Evolutionary conservation across 108 stramenopile species (phyloP).

Genomic region (Cyclotella atomus): DNA sequence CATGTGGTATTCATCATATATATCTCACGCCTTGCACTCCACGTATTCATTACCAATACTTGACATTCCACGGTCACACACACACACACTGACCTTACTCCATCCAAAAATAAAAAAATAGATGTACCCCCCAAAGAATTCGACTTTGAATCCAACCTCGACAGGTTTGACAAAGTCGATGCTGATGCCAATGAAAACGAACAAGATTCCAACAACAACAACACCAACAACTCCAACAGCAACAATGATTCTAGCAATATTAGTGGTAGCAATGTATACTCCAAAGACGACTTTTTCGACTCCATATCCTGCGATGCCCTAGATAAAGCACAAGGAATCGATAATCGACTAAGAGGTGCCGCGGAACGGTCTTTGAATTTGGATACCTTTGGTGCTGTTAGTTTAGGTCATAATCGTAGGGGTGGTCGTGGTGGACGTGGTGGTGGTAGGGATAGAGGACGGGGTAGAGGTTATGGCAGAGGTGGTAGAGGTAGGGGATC

Average conservation of each 20-base stretch:
- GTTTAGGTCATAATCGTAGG: slow-evolving; percentile 53
- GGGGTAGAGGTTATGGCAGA: slow-evolving; percentile 29
- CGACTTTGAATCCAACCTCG: slow-evolving; percentile 81
- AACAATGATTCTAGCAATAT: too few relatives aligned
- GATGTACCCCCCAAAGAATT: slow-evolving; percentile 48
- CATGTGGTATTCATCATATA: too few relatives aligned
- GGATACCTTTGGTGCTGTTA: slow-evolving; percentile 88
- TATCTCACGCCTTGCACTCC: too few relatives aligned
- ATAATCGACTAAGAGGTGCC: slow-evolving; percentile 80
- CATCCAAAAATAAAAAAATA: too few relatives aligned
- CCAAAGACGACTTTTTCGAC: slow-evolving; percentile 88
- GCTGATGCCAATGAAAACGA: slow-evolving; percentile 37
- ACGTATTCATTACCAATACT: not conserved
- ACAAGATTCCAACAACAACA: too few relatives aligned
- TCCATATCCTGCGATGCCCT: slow-evolving; percentile 85
- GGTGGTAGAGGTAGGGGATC: slow-evolving; percentile 1
- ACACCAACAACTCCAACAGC: too few relatives aligned
- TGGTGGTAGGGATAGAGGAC: slow-evolving; percentile 51
- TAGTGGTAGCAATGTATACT: too few relatives aligned
- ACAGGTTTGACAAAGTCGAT: slow-evolving; percentile 65
- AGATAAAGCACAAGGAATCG: slow-evolving; percentile 71
- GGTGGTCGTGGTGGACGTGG: slow-evolving; percentile 53
- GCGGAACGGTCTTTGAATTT: slow-evolving; percentile 80
- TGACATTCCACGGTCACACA: not conserved
- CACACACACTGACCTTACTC: too few relatives aligned